Evolutionary conservation across 2,329 filamentous ascomycete genomes (phyloP), one percentile per base, ranked within the genome.

Genomic region (Penicillium concentricum): DNA sequence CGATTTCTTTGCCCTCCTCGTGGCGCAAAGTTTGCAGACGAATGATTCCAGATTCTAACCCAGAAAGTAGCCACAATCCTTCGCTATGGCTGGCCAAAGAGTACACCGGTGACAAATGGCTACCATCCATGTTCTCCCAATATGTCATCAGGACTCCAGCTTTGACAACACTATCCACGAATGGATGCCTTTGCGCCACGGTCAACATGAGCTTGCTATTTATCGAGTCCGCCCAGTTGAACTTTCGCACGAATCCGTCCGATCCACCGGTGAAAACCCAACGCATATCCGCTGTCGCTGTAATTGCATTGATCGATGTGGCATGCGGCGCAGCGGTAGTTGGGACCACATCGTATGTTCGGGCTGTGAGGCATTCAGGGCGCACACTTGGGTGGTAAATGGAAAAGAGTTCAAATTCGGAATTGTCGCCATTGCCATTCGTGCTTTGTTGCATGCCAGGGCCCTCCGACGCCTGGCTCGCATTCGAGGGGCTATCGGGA

Each of bases 131-230:
- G 68, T 97, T 99, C 74, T 97, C 94, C 94, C 94, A 99, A 74
- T 99, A 99, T 50, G 90, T 96, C 83, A 97, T 87, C 48, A 97
- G 78, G 6, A 96, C 90, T 1, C 92, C 94, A 2, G 93, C 92
- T 75, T 99, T 99, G 54, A 91, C 91, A 42, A 99, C 94, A 67
- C 91, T 96, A 72, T 99, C 94, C 39, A 99, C 94, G 68, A 97
- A 99, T 0, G 94, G 94, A 71, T 99, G 94, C 47, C 90, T 84
- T 77, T 99, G 94, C 32, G 94, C 94, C 6, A 99, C 94, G 0
- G 94, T 99, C 67, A 99, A 79, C 59, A 93, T 87, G 34, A 94
- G 85, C 76, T 96, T 97, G 62, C 92, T 92, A 71, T 99, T 99
- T 64, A 95, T 92, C 5, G 94, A 97, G 35, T 92, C 91, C 3